A percentile compares a stretch with the other conserved stretches of the same genome.
phyloP scores from a whole-genome alignment of 768 basidiomycete species.

The Pulveroboletus ravenelii region DNA sequence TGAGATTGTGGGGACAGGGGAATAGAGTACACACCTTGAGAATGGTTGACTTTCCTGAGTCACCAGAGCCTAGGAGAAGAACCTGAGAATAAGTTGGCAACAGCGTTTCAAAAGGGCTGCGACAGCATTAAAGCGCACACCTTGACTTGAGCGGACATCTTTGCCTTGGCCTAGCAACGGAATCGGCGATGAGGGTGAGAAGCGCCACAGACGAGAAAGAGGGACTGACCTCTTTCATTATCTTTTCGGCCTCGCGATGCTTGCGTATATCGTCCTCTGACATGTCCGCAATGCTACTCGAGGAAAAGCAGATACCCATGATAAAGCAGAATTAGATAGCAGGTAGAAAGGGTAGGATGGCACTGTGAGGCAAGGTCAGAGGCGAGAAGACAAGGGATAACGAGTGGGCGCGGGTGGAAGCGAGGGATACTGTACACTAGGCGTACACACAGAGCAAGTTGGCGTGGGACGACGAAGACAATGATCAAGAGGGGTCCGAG shows the following conservation, averaged over 20 bases:
- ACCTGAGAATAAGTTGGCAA: slow-evolving; percentile 43
- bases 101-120: not conserved
- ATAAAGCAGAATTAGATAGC: not conserved
- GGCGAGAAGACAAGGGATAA: not conserved
- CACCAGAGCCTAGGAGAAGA: slow-evolving; percentile 86
- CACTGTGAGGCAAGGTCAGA: not conserved
- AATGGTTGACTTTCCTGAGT: slow-evolving; percentile 90
- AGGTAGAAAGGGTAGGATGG: slow-evolving; percentile 2
- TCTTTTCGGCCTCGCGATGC: slow-evolving; percentile 71
- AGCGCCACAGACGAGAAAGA: not conserved
- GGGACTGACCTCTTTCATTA: slow-evolving; percentile 63
- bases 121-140: slow-evolving; percentile 33
- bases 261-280: slow-evolving; percentile 63
- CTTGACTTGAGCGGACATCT: slow-evolving; percentile 72
- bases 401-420: not conserved
- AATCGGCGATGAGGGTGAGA: not conserved
- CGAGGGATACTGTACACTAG: slow-evolving; percentile 5
- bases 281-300: slow-evolving; percentile 49
- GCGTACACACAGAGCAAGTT: slow-evolving; percentile 16
- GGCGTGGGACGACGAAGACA: slow-evolving; percentile 7
- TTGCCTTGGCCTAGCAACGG: slow-evolving; percentile 60
- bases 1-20: not conserved
- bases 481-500: not conserved
- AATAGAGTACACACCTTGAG: slow-evolving; percentile 55
- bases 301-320: slow-evolving; percentile 82